Base-by-base conservation (phyloP, 2,329 filamentous ascomycete genomes). In the Peltaster fructicola region DNA sequence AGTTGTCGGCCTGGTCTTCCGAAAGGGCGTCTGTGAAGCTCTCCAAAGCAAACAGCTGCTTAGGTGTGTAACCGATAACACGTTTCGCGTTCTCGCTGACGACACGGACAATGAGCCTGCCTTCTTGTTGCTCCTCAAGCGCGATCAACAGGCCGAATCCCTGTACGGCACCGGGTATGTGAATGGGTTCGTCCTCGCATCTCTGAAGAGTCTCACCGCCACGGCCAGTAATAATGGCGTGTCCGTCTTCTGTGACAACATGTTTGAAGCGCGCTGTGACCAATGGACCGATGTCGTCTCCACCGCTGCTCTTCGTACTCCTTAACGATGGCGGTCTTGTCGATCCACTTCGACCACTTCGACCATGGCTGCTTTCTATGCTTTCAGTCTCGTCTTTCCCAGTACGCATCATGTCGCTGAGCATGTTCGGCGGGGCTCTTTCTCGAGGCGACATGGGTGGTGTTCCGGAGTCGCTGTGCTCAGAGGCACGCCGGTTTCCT, bases 151-250 rank as follows among this genome's bases (percentile, higher is more conserved):
- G 59, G 1, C 82, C 82, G 38, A 91, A 92, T 1, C 67, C 62
- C 45, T 92, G 82, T 1, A 84, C 54, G 1, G 78, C 77, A 16
- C 81, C 81, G 1, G 82, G 82, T 1, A 81, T 74, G 36, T 85
- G 80, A 14, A 92, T 91, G 0, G 82, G 81, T 41, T 92, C 82
- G 41, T 92, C 82, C 48, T 92, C 82, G 43, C 82, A 92, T 25
- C 70, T 65, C 44, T 90, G 77, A 21, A 88, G 53, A 1, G 63
- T 67, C 2, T 69, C 63, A 2, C 70, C 73, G 26, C 80, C 71
- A 27, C 75, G 64, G 5, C 81, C 81, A 1, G 79, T 88, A 26
- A 91, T 78, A 15, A 91, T 66, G 14, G 75, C 70, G 51, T 92
- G 80, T 0, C 81, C 81, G 9, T 71, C 75, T 2, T 77, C 69